Evolutionary conservation across 345 rosid genomes (phyloP).

Genomic region (Viola odorata): DNA sequence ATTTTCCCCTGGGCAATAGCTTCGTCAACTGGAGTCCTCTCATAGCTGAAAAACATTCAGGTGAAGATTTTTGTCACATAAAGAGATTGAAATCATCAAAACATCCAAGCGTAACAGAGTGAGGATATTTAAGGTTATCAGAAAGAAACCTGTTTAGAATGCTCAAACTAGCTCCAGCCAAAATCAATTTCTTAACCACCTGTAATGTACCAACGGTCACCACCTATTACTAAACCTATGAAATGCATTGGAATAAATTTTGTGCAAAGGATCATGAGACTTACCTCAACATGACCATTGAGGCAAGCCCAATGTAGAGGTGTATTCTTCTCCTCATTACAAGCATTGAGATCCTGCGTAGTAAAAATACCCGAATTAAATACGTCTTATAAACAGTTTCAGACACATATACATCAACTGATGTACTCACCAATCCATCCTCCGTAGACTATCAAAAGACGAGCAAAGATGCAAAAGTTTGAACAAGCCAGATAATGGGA

Average conservation of each 20-base stretch:
- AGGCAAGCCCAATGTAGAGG: constrained; percentile 94
- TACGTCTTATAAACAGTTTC: neutral
- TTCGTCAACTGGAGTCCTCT: constrained; percentile 76
- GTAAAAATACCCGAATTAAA: constrained; percentile 4
- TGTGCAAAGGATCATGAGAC: neutral
- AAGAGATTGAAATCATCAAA: neutral
- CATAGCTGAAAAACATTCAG: constrained; percentile 49
- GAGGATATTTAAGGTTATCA: neutral
- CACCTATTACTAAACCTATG: constrained; percentile 1
- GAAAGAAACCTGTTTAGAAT: constrained; percentile 54
- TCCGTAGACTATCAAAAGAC: neutral
- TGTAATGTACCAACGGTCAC: constrained; percentile 17
- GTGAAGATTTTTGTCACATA: neutral
- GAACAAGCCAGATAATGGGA: neutral
- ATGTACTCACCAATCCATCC: too few species aligned
- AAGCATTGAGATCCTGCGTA: constrained; percentile 61
- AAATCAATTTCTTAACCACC: constrained; percentile 72
- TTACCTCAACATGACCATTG: constrained; percentile 79
- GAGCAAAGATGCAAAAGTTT: neutral
- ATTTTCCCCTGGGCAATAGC: constrained; percentile 61
- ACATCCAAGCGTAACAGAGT: neutral
- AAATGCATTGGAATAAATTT: neutral
- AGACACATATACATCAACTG: too few species aligned
- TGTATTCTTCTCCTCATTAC: constrained; percentile 71
- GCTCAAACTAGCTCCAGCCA: constrained; percentile 72